phyloP scores from a whole-genome alignment of 2,329 filamentous ascomycete genomes.

The Verticillium albo-atrum region DNA sequence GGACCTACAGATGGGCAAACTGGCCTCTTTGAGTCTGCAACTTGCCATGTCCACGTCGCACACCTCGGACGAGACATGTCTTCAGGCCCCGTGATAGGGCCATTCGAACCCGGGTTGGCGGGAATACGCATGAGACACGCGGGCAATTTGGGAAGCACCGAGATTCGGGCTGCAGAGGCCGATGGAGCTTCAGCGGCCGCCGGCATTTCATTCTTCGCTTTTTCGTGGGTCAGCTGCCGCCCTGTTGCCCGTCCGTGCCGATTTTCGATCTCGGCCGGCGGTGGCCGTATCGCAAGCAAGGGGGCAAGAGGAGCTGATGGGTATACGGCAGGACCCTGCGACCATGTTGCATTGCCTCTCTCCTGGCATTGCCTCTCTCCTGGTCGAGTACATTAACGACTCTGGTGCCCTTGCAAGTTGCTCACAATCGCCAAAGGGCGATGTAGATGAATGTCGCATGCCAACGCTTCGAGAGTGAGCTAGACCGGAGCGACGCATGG shows the following conservation, averaged over 20 bases:
- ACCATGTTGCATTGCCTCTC: too few relatives aligned
- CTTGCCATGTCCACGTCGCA: slow-evolving; percentile 5
- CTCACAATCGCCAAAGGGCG: too few relatives aligned
- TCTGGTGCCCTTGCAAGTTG: too few relatives aligned
- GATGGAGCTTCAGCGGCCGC: neutral
- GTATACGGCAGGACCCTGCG: too few relatives aligned
- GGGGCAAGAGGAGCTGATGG: neutral
- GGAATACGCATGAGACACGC: slow-evolving; percentile 9
- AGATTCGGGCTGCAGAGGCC: slow-evolving; percentile 7
- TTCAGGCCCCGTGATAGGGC: slow-evolving; percentile 12
- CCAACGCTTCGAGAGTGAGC: too few relatives aligned
- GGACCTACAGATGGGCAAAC: neutral
- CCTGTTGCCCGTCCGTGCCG: neutral
- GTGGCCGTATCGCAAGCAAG: neutral
- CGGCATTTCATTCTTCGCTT: neutral
- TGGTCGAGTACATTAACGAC: too few relatives aligned
- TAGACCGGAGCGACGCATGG: too few relatives aligned
- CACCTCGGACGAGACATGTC: slow-evolving; percentile 11
- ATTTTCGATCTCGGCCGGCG: neutral
- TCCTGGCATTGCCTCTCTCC: too few relatives aligned
- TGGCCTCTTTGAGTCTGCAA: slow-evolving; percentile 3
- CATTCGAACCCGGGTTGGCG: neutral
- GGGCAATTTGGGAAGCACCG: slow-evolving; percentile 8
- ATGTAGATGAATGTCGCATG: too few relatives aligned
- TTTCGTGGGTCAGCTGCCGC: neutral